Conservation (phyloP, 805 yeast genomes). For the Pichia thaimueangensis region DNA sequence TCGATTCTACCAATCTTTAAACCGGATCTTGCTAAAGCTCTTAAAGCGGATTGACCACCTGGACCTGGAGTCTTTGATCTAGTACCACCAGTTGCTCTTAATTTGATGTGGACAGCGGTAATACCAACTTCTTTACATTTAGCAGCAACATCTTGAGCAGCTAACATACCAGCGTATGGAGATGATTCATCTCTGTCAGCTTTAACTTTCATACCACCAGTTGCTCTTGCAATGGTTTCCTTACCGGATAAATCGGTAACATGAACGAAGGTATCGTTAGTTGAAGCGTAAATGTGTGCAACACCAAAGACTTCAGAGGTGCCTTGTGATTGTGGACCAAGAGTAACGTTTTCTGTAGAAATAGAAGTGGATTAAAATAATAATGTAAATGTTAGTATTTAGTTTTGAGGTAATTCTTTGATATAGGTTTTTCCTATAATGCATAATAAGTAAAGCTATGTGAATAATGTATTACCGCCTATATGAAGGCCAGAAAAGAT, state of each 20-base stretch:
- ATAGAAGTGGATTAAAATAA: neutral
- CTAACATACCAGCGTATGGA: slow-evolving; percentile 99
- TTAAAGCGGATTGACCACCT: slow-evolving; percentile 99
- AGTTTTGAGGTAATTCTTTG: too few relatives aligned
- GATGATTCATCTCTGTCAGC: slow-evolving; percentile 99
- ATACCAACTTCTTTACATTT: slow-evolving; percentile 99
- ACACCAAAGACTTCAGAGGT: slow-evolving; percentile 99
- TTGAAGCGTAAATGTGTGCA: slow-evolving; percentile 99
- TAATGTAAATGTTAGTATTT: slow-evolving; percentile 13
- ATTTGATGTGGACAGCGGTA: slow-evolving; percentile 98
- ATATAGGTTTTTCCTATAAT: too few relatives aligned
- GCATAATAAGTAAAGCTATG: too few relatives aligned
- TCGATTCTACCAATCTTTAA: slow-evolving; percentile 99
- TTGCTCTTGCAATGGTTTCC: slow-evolving; percentile 99
- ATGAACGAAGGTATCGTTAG: slow-evolving; percentile 99
- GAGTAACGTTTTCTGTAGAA: slow-evolving; percentile 45
- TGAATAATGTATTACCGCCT: too few relatives aligned
- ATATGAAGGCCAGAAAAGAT: too few relatives aligned
- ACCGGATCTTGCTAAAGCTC: slow-evolving; percentile 99
- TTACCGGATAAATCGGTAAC: slow-evolving; percentile 99
- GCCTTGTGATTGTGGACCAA: slow-evolving; percentile 90
- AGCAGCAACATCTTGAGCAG: slow-evolving; percentile 99
- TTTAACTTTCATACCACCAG: slow-evolving; percentile 99
- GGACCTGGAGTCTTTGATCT: slow-evolving; percentile 99
- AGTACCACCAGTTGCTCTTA: slow-evolving; percentile 99